A percentile compares a stretch with the other conserved stretches of the same genome.
These are phyloP conservation scores for Kwoniella sp. DNA, from an alignment of 768 basidiomycete species.

Conservation along the genomic window DNA sequence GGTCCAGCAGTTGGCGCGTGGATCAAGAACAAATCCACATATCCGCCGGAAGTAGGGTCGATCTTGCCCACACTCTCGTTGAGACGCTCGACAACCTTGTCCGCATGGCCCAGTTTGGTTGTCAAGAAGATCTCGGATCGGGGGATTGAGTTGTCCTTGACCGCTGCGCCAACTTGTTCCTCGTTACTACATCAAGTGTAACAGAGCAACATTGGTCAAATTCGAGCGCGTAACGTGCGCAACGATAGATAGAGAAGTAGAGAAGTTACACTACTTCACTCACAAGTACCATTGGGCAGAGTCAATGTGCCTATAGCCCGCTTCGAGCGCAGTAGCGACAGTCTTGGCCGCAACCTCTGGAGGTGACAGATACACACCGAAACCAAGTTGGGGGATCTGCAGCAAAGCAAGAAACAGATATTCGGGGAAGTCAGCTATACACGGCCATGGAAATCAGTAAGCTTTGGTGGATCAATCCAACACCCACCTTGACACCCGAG, in stretches of 20 bases:
- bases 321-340: constrained; percentile 41
- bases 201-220: too few relatives aligned
- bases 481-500: constrained; percentile 10
- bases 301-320: constrained; percentile 51
- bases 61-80: constrained; percentile 45
- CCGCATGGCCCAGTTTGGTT: constrained; percentile 49
- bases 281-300: constrained; percentile 51
- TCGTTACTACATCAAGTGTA: constrained; percentile 40
- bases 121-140: constrained; percentile 48
- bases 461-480: not conserved
- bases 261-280: too few relatives aligned
- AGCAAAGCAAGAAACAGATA: not conserved
- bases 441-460: too few relatives aligned
- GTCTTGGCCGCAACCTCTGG: constrained; percentile 37
- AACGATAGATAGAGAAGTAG: too few relatives aligned
- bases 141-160: constrained; percentile 16
- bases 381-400: constrained; percentile 54
- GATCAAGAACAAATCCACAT: constrained; percentile 56
- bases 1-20: constrained; percentile 56
- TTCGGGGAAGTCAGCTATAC: not conserved
- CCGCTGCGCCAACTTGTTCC: constrained; percentile 44
- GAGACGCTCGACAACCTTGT: constrained; percentile 30
- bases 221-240: too few relatives aligned
- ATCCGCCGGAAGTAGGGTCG: constrained; percentile 35
- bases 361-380: constrained; percentile 54